phyloP scores from a whole-genome alignment of 1,139 yeast genomes.

The Kluyveromyces sp. region DNA sequence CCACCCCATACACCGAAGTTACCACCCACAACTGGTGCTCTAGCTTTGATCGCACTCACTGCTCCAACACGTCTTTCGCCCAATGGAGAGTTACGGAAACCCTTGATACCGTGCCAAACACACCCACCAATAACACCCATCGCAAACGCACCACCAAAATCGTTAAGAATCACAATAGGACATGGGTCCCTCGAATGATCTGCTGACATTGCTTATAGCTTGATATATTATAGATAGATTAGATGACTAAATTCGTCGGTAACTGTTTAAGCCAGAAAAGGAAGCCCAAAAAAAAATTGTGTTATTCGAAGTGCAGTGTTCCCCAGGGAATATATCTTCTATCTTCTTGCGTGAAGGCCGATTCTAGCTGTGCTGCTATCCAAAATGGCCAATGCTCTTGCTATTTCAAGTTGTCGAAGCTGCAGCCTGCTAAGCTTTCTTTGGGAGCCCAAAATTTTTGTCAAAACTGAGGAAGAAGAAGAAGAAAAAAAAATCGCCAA shows the following conservation, averaged over 20 bases:
- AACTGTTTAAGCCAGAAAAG: too few species aligned
- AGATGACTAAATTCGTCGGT: background rate
- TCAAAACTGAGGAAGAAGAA: too few species aligned
- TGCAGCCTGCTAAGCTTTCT: too few species aligned
- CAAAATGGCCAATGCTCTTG: too few species aligned
- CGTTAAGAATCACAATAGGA: slow-evolving; percentile 90
- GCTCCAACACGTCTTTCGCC: slow-evolving; percentile 95
- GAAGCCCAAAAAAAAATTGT: too few species aligned
- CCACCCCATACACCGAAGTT: slow-evolving; percentile 99
- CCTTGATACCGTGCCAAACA: slow-evolving; percentile 98
- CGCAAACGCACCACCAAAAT: slow-evolving; percentile 97
- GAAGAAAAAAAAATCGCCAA: too few species aligned
- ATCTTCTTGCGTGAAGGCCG: too few species aligned
- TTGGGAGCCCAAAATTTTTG: too few species aligned
- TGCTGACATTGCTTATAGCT: slow-evolving; percentile 52
- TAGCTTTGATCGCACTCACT: slow-evolving; percentile 79
- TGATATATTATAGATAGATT: slow-evolving; percentile 6
- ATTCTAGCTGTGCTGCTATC: too few species aligned
- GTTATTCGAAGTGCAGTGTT: too few species aligned
- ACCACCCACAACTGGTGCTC: slow-evolving; percentile 99
- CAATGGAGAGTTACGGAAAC: slow-evolving; percentile 93
- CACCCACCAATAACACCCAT: slow-evolving; percentile 99
- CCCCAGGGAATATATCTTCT: too few species aligned
- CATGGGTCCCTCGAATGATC: slow-evolving; percentile 99
- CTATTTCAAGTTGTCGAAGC: too few species aligned